These are phyloP conservation scores for Kernera saxatilis DNA, from an alignment of 345 rosid genomes.

Conservation along the genomic window DNA sequence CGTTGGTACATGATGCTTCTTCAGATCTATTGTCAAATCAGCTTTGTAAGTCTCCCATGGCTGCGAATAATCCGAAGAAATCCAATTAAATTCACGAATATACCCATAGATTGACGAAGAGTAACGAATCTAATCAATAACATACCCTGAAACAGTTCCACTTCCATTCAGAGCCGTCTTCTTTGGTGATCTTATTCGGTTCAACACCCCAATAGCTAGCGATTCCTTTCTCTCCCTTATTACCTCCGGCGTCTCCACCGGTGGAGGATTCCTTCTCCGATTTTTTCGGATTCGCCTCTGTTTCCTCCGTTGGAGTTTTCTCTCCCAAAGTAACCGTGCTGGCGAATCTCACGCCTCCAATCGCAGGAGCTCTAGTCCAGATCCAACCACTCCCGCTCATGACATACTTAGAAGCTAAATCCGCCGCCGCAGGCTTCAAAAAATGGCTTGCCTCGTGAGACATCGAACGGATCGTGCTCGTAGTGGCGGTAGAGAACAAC, in stretches of 20 bases:
- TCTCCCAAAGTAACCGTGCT: slow-evolving; percentile 27
- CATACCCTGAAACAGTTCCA: slow-evolving; percentile 60
- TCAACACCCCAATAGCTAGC: slow-evolving; percentile 56
- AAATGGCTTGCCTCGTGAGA: slow-evolving; percentile 20
- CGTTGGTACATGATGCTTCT: slow-evolving; percentile 56
- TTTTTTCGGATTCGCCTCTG: neutral
- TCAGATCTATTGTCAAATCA: slow-evolving; percentile 55
- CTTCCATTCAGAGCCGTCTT: slow-evolving; percentile 56
- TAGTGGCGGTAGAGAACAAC: slow-evolving; percentile 10
- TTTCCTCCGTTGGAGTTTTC: neutral
- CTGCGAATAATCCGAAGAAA: neutral
- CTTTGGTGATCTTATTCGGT: slow-evolving; percentile 38
- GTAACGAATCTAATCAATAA: neutral
- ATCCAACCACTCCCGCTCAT: neutral
- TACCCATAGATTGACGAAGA: neutral
- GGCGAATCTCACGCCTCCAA: slow-evolving; percentile 16
- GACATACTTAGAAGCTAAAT: neutral
- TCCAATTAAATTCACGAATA: neutral
- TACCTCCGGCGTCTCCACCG: slow-evolving; percentile 16
- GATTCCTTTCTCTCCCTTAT: slow-evolving; percentile 29
- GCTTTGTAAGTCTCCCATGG: slow-evolving; percentile 53
- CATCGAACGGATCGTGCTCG: neutral
- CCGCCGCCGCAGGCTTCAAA: slow-evolving; percentile 3
- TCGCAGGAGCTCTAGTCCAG: slow-evolving; percentile 11
- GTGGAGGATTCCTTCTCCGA: neutral